Evolutionary conservation across 768 basidiomycete species (phyloP).

Genomic region (Serendipita indica): DNA sequence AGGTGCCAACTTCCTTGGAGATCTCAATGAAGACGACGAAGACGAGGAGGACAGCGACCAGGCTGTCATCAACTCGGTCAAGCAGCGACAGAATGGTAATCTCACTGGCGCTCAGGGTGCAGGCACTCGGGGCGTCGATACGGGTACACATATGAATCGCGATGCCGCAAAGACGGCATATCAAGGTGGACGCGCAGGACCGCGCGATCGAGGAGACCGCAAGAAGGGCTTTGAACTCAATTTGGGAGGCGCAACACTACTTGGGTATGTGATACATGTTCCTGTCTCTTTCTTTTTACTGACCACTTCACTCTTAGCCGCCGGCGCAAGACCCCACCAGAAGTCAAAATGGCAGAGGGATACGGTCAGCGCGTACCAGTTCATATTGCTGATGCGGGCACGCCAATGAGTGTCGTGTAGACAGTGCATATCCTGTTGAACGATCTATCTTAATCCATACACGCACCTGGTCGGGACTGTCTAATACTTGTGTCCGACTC

Average conservation of each 20-base stretch:
- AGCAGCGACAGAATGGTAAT: slow-evolving; percentile 19
- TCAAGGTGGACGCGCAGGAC: slow-evolving; percentile 57
- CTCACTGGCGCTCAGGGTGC: slow-evolving; percentile 22
- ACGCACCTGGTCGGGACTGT: too few species aligned
- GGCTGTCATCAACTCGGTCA: slow-evolving; percentile 36
- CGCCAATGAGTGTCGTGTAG: background rate
- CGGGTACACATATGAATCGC: slow-evolving; percentile 11
- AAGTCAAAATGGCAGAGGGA: background rate
- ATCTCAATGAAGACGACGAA: slow-evolving; percentile 91
- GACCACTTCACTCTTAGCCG: background rate
- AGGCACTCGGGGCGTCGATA: slow-evolving; percentile 15
- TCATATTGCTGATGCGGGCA: background rate
- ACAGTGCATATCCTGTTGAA: background rate
- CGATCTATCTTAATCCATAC: too few species aligned
- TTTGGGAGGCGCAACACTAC: slow-evolving; percentile 69
- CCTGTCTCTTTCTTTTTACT: background rate
- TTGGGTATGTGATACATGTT: slow-evolving; percentile 30
- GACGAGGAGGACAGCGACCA: slow-evolving; percentile 37
- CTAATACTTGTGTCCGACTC: too few species aligned
- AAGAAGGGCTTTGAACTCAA: slow-evolving; percentile 61
- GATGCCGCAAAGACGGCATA: slow-evolving; percentile 26
- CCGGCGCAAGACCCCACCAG: slow-evolving; percentile 3
- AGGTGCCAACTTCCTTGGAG: slow-evolving; percentile 67
- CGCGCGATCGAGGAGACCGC: slow-evolving; percentile 32
- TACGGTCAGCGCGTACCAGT: background rate